Percentiles rank a stretch among this genome's conserved stretches.
Evolutionary conservation across 164 flowering plant genomes (phyloP).

Genomic region (Chimonanthus praecox): DNA sequence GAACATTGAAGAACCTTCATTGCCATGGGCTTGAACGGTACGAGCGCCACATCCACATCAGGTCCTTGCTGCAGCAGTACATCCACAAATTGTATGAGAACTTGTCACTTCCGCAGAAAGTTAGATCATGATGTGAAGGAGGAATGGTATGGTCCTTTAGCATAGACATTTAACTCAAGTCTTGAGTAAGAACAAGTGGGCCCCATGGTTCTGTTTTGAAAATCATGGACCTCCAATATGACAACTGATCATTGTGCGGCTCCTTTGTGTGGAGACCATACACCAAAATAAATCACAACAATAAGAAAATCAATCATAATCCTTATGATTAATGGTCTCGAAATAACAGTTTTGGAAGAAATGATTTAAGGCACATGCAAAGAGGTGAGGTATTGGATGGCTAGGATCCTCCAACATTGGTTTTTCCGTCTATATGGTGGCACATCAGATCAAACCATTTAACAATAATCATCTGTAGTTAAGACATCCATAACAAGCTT

Average conservation of each 20-base stretch:
- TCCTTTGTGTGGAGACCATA: neutral
- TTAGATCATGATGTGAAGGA: no score
- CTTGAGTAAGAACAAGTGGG: neutral
- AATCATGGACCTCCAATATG: neutral
- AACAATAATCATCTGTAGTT: no score
- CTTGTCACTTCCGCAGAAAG: neutral
- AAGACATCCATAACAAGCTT: neutral
- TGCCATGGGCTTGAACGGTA: constrained; percentile 70
- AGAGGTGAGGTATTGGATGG: neutral
- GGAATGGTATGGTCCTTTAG: no score
- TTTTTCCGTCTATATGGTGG: neutral
- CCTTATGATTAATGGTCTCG: neutral
- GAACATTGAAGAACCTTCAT: constrained; percentile 88
- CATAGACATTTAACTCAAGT: no score
- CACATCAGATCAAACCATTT: neutral
- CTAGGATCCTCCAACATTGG: neutral
- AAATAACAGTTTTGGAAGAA: neutral
- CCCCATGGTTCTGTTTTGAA: neutral
- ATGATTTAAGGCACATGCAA: neutral
- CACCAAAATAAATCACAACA: no score
- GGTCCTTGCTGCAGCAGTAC: constrained; percentile 42
- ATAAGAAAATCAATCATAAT: neutral
- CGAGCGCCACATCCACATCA: constrained; percentile 51
- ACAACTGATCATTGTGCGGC: neutral
- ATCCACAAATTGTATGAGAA: neutral